Evolutionary conservation across 176 grass and related monocot genomes (phyloP).

Genomic region (Oryza officinalis): DNA sequence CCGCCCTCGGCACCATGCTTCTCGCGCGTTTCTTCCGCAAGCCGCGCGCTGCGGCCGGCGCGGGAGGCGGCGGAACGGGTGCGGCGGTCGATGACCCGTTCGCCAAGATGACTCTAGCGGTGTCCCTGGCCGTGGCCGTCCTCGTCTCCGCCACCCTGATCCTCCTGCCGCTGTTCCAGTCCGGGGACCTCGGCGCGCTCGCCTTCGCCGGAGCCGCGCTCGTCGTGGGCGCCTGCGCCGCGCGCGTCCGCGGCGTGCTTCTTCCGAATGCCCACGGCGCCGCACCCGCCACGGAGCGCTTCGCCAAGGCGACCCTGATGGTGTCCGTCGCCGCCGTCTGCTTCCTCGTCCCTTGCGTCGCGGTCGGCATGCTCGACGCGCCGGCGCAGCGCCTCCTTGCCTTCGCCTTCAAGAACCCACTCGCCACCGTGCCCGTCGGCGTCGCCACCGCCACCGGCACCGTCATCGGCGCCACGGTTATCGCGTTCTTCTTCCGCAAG

Average conservation of each 20-base stretch:
- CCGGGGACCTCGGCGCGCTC: no score
- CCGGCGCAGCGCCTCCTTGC: neutral
- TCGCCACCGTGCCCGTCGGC: neutral
- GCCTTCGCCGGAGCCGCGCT: no score
- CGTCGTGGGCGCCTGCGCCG: no score
- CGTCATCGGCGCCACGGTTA: neutral
- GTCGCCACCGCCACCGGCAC: neutral
- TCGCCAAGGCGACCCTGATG: neutral
- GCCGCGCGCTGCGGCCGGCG: neutral
- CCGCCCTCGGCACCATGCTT: neutral
- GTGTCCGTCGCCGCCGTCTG: neutral
- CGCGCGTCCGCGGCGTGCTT: no score
- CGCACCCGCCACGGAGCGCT: no score
- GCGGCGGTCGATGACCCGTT: neutral
- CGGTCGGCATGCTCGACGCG: neutral
- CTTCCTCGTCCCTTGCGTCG: neutral
- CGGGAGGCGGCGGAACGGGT: accelerated
- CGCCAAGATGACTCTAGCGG: neutral
- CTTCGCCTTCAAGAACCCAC: neutral
- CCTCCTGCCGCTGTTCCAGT: neutral
- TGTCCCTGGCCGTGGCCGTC: neutral
- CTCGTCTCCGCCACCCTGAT: neutral
- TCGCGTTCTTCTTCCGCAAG: neutral
- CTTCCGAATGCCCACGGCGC: no score
- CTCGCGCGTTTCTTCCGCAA: conserved; percentile 9